Evolutionary conservation across 108 stramenopile species (phyloP), one percentile per base, ranked within the genome.

Genomic region (Skeletonema costatum): DNA sequence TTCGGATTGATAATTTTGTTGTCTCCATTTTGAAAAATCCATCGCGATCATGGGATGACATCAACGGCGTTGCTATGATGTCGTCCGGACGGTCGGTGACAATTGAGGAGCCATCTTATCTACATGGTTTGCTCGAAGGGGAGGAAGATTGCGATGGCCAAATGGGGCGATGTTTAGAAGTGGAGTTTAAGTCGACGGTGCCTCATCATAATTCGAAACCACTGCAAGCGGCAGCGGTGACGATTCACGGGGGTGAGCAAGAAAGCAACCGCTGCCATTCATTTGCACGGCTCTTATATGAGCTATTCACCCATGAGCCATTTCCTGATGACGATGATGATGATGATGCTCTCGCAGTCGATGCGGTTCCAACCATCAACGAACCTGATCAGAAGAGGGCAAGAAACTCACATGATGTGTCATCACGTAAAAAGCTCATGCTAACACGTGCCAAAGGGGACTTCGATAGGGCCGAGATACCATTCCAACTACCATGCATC

Each of bases 271-370:
- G 50, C 3, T 79, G 71, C 66, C 71, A 67, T 67, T 39, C 50
- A 50, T 38, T 79, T 8, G 78, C 70, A 32, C 36, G 66, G n/a
- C 42, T 73, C 0, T 38, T 79, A 32, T 16, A 72, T 71, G 38
- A 58, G 31, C 38, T 79, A 29, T 79, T 79, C 32, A 72, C 70
- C 48, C 11, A 64, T 35, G 38, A 62, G 13, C 44, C 39, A 19
- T 58, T 60, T 32, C 58, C 59, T 5, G 38, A 67, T 17, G 38
- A 48, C n/a, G n/a, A 41, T 41, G 1, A 51, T 51, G 50, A 17
- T 14, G n/a, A 41, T 41, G 1, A 51, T 51, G 50, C 21, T 14
- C 50, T 51, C 1, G 19, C 19, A 19, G 4, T 14, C 50, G 19
- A 51, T 51, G 50, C 6, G 17, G 50, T 1, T 19, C 19, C 50